Evolutionary conservation across 2,329 filamentous ascomycete species (phyloP).

Genomic region (Hysterium pulicare): DNA sequence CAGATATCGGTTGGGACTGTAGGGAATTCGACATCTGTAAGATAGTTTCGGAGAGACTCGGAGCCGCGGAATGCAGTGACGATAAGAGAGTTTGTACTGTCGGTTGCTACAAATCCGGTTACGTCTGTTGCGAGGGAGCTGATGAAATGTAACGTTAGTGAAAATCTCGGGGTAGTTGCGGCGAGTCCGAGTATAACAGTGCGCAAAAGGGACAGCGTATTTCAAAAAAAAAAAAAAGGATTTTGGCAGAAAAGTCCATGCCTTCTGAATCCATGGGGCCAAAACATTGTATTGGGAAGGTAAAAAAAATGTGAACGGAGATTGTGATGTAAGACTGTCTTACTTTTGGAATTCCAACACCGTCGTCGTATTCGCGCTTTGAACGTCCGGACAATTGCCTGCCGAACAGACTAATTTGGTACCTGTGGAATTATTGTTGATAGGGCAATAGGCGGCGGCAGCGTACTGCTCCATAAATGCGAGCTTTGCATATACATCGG

Average conservation of each 20-base stretch:
- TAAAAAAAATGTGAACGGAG: neutral
- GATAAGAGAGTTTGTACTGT: constrained; percentile 50
- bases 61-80: constrained; percentile 61
- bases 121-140: constrained; percentile 40
- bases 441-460: constrained; percentile 51
- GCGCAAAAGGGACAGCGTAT: no score
- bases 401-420: constrained; percentile 44
- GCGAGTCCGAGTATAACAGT: no score
- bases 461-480: constrained; percentile 51
- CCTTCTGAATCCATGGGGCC: no score
- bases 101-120: constrained; percentile 47
- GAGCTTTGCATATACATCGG: constrained; percentile 40
- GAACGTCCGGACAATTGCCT: constrained; percentile 48
- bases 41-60: constrained; percentile 58
- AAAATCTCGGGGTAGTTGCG: neutral
- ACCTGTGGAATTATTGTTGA: constrained; percentile 46
- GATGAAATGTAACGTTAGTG: constrained; percentile 1
- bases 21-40: constrained; percentile 52
- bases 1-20: constrained; percentile 41
- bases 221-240: no score
- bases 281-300: neutral
- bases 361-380: constrained; percentile 45
- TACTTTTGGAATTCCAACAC: constrained; percentile 50
- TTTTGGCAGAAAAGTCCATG: no score
- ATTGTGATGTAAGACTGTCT: no score